A percentile compares a stretch with the other conserved stretches of the same genome.
Evolutionary conservation across 352 stramenopile species (phyloP).

Genomic region (Globisporangium apiculatum): DNA sequence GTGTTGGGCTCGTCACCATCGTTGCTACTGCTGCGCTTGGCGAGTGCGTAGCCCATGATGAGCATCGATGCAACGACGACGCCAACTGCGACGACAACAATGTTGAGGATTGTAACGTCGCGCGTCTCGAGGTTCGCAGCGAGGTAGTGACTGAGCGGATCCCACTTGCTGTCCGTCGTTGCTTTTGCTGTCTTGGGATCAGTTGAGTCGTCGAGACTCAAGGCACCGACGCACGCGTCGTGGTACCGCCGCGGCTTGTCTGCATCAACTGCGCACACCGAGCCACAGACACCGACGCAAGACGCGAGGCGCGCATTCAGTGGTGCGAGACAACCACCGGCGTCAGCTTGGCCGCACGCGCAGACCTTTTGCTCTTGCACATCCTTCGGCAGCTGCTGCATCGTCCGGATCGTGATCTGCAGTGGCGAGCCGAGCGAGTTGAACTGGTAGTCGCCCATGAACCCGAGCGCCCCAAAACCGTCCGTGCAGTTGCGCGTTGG

Average conservation of each 20-base stretch:
- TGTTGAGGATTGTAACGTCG: constrained; percentile 49
- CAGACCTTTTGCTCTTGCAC: constrained; percentile 47
- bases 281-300: constrained; percentile 55
- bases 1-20: background rate
- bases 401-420: constrained; percentile 68
- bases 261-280: constrained; percentile 34
- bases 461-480: constrained; percentile 39
- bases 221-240: constrained; percentile 26
- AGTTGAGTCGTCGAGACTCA: constrained; percentile 10
- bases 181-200: constrained; percentile 3
- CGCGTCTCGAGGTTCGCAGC: constrained; percentile 24
- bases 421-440: constrained; percentile 50
- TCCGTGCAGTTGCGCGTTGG: constrained; percentile 46
- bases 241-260: constrained; percentile 32
- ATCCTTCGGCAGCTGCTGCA: constrained; percentile 29
- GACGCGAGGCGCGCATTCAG: constrained; percentile 38
- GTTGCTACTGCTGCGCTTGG: constrained; percentile 11
- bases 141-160: constrained; percentile 30
- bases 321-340: constrained; percentile 40
- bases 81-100: constrained; percentile 42
- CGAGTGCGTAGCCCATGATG: constrained; percentile 40
- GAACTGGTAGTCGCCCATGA: constrained; percentile 65
- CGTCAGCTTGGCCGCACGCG: constrained; percentile 21
- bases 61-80: constrained; percentile 28
- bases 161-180: constrained; percentile 23